Conservation (phyloP, 352 stramenopile genomes). For the Globisporangium middletonii region DNA sequence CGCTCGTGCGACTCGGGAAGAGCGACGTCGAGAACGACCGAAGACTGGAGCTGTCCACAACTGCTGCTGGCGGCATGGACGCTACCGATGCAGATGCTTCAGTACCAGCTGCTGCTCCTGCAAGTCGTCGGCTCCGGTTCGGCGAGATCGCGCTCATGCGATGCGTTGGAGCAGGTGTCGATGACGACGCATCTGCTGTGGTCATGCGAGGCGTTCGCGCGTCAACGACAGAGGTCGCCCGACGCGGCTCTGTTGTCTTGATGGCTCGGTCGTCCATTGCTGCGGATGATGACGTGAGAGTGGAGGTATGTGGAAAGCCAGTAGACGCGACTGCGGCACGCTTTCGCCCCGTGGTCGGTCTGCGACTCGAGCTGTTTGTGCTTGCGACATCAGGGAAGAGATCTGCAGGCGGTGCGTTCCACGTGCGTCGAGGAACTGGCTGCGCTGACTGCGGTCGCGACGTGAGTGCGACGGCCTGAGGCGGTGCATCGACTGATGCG, state of each 20-base stretch:
- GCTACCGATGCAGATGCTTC: neutral
- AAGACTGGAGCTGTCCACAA: neutral
- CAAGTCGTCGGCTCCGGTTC: slow-evolving; percentile 1
- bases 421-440: slow-evolving; percentile 3
- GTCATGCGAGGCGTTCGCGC: neutral
- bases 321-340: neutral
- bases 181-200: neutral
- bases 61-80: neutral
- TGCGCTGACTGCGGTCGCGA: neutral
- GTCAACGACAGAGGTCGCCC: neutral
- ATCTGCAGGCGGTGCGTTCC: slow-evolving; percentile 20
- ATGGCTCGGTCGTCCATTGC: neutral
- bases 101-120: neutral
- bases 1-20: neutral
- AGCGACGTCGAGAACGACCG: neutral
- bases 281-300: neutral
- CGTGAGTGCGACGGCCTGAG: neutral
- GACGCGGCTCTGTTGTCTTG: neutral
- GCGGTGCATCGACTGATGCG: no score
- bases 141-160: slow-evolving; percentile 1
- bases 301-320: neutral
- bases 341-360: neutral
- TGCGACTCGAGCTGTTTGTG: slow-evolving; percentile 1
- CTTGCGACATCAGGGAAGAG: slow-evolving; percentile 16
- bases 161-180: neutral